phyloP scores from a whole-genome alignment of 768 basidiomycete species.

The Wakefieldia striispora region DNA sequence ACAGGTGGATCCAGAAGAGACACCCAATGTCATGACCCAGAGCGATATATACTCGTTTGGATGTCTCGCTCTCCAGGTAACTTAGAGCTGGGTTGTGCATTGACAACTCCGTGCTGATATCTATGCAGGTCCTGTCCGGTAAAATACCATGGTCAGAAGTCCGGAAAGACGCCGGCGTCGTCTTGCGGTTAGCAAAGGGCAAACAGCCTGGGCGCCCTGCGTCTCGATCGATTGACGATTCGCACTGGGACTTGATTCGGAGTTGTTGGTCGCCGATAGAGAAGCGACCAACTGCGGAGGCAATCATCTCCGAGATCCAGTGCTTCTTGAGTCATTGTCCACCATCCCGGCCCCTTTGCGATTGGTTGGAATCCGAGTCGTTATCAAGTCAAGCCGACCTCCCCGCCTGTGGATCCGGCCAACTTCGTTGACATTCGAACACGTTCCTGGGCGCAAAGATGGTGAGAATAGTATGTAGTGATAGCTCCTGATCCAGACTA shows the following conservation, averaged over 20 bases:
- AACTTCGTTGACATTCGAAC: too few relatives aligned
- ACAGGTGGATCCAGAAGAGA: constrained; percentile 22
- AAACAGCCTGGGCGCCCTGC: neutral
- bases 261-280: neutral
- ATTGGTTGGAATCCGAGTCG: too few relatives aligned
- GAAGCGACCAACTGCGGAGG: neutral
- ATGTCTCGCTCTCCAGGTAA: constrained; percentile 30
- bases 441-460: too few relatives aligned
- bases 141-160: constrained; percentile 5
- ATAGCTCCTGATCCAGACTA: too few relatives aligned
- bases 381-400: too few relatives aligned
- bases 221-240: neutral
- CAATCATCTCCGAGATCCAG: neutral
- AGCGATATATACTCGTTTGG: constrained; percentile 19
- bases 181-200: constrained; percentile 9
- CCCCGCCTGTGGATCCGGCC: too few relatives aligned
- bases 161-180: neutral
- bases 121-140: constrained; percentile 20
- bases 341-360: too few relatives aligned
- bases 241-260: constrained; percentile 7
- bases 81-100: too few relatives aligned
- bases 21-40: neutral
- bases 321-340: neutral
- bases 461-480: too few relatives aligned
- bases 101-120: neutral